Evolutionary conservation across 2,329 filamentous ascomycete genomes (phyloP).

Genomic region (Botryosphaeria dothidea): DNA sequence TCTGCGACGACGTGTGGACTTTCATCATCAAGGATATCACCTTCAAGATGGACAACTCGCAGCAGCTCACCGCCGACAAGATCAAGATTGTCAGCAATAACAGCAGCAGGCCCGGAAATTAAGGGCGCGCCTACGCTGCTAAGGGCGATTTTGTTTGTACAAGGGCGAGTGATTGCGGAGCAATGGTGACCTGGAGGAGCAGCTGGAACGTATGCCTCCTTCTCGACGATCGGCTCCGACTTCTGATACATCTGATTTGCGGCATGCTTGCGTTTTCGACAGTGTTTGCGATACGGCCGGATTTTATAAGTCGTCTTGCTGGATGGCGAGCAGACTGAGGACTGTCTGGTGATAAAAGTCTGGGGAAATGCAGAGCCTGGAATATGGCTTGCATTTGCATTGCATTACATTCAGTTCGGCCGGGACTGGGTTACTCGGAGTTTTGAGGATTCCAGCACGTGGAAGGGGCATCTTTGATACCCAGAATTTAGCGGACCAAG

Average conservation of each 20-base stretch:
- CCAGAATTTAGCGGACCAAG: neutral
- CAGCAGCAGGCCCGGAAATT: conserved; percentile 70
- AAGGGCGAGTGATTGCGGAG: neutral
- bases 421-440: neutral
- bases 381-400: conserved; percentile 3
- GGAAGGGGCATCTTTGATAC: neutral
- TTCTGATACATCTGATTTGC: neutral
- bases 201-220: neutral
- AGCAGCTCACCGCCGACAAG: conserved; percentile 78
- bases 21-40: conserved; percentile 98
- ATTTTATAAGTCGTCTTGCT: neutral
- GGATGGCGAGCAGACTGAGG: neutral
- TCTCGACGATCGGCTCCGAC: neutral
- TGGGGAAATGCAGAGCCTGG: neutral
- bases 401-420: neutral
- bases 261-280: neutral
- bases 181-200: neutral
- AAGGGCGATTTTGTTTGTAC: neutral
- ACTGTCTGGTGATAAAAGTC: neutral
- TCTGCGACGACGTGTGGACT: conserved; percentile 99
- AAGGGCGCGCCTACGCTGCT: neutral
- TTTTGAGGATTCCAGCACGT: neutral
- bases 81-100: conserved; percentile 99
- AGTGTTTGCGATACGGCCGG: neutral
- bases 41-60: conserved; percentile 92